Conservation (phyloP, 768 basidiomycete species). For the Collybia sp. region DNA sequence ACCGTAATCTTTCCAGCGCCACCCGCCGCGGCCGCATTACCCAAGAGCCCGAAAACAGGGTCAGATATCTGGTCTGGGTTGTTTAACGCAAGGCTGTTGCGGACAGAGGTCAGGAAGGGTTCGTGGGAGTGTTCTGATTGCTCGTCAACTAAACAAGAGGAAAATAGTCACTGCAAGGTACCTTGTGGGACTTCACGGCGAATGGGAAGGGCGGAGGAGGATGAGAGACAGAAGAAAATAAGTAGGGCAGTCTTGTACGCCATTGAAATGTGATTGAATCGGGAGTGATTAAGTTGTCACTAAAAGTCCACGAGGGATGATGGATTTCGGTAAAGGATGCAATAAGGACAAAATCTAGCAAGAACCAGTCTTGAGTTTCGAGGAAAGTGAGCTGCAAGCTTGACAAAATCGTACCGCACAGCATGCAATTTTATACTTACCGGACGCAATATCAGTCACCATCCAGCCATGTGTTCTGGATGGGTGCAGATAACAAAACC, state of each 20-base stretch:
- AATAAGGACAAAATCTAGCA: conserved; percentile 29
- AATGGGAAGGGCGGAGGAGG: conserved; percentile 35
- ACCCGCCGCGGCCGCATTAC: conserved; percentile 54
- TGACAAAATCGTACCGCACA: conserved; percentile 2
- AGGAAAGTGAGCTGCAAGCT: conserved; percentile 27
- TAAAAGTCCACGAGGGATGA: conserved; percentile 7
- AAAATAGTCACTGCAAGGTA: conserved; percentile 13
- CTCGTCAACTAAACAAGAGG: conserved; percentile 4
- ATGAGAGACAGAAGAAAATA: conserved; percentile 28
- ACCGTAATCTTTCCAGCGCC: conserved; percentile 55
- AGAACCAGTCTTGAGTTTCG: conserved; percentile 52
- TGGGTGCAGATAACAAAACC: too few species aligned
- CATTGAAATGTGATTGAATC: conserved; percentile 17
- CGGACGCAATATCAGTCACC: too few species aligned
- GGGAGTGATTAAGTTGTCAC: conserved; percentile 17
- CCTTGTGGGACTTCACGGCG: conserved; percentile 66
- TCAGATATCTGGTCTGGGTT: conserved; percentile 60
- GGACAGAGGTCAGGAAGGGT: conserved; percentile 47
- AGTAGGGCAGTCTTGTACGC: conserved; percentile 28
- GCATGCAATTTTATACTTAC: not conserved
- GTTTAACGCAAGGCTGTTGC: conserved; percentile 41
- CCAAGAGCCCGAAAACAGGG: conserved; percentile 59
- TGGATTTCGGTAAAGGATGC: conserved; percentile 5
- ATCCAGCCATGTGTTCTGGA: too few species aligned
- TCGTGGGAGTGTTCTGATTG: conserved; percentile 62